Evolutionary conservation across 441 rosid species (phyloP).

Genomic region (Croton setiger): DNA sequence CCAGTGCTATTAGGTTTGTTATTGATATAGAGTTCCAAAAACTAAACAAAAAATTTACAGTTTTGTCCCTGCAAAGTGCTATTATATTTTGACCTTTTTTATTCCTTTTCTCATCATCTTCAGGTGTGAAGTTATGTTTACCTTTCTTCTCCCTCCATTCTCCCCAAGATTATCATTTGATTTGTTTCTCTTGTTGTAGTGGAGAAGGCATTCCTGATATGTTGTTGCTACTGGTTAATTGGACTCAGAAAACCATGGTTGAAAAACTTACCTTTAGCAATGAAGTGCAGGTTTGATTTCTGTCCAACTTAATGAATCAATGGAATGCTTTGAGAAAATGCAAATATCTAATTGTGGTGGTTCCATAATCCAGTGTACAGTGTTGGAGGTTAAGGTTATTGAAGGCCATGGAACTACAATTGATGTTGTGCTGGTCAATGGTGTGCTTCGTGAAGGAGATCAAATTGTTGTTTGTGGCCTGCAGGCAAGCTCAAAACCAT

Average conservation of each 20-base stretch:
- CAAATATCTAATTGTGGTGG: conserved; percentile 27
- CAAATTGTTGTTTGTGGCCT: conserved; percentile 94
- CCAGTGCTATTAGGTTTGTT: conserved; percentile 81
- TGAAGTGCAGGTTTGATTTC: conserved; percentile 67
- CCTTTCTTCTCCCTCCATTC: conserved; percentile 9
- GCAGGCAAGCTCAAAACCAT: conserved; percentile 57
- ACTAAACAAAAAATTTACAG: too few relatives aligned
- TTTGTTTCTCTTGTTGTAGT: conserved; percentile 34
- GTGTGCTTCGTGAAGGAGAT: conserved; percentile 96
- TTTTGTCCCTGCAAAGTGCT: conserved; percentile 96
- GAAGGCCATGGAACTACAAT: conserved; percentile 97
- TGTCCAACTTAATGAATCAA: conserved; percentile 1
- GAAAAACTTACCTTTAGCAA: conserved; percentile 83
- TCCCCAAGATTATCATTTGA: background rate
- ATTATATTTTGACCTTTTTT: conserved; percentile 27
- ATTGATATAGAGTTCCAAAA: conserved; percentile 17
- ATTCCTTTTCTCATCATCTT: conserved; percentile 1
- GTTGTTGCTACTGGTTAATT: conserved; percentile 73
- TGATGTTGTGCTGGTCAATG: conserved; percentile 90
- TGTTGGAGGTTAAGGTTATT: conserved; percentile 89
- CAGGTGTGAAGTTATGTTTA: conserved; percentile 2
- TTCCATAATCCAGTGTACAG: conserved; percentile 69
- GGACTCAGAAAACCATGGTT: conserved; percentile 96
- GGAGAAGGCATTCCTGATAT: conserved; percentile 97
- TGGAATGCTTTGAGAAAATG: conserved; percentile 10